Percentiles rank a stretch among this genome's conserved stretches.
Conservation (phyloP, 805 yeast genomes). For the Komagataella ulmi region DNA sequence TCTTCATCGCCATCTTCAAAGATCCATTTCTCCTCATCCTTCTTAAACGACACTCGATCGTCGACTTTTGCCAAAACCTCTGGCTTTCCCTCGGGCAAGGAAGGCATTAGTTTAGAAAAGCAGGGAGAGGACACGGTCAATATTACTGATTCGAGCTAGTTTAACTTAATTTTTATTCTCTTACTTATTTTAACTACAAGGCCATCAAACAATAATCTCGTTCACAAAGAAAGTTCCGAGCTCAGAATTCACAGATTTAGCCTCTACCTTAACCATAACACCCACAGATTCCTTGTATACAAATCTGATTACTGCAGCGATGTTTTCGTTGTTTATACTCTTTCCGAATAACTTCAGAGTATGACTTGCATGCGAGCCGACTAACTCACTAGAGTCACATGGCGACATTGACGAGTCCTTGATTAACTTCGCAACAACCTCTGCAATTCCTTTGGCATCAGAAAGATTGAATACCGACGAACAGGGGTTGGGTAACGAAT, state of each 20-base stretch:
- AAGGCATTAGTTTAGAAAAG: neutral
- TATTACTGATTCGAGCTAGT: neutral
- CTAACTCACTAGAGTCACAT: conserved; percentile 59
- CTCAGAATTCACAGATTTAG: conserved; percentile 38
- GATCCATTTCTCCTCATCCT: conserved; percentile 19
- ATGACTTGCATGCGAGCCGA: conserved; percentile 47
- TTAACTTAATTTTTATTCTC: neutral
- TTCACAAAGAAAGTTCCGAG: conserved; percentile 38
- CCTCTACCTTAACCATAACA: conserved; percentile 43
- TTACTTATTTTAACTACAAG: neutral
- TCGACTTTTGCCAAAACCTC: conserved; percentile 7
- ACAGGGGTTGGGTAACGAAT: conserved; percentile 51
- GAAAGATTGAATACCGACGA: conserved; percentile 57
- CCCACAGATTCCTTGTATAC: conserved; percentile 34
- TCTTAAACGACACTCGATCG: conserved; percentile 19
- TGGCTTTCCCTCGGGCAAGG: conserved; percentile 4
- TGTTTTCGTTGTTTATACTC: conserved; percentile 42
- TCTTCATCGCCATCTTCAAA: conserved; percentile 18
- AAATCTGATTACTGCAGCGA: conserved; percentile 34
- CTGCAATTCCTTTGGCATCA: conserved; percentile 32
- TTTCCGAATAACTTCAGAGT: conserved; percentile 75
- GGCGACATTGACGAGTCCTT: conserved; percentile 51
- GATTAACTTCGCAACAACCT: conserved; percentile 41
- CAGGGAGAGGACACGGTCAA: neutral
- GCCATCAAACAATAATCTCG: conserved; percentile 14